Evolutionary conservation across 2,329 filamentous ascomycete genomes (phyloP).

Genomic region (Aspergillus phoenicis): DNA sequence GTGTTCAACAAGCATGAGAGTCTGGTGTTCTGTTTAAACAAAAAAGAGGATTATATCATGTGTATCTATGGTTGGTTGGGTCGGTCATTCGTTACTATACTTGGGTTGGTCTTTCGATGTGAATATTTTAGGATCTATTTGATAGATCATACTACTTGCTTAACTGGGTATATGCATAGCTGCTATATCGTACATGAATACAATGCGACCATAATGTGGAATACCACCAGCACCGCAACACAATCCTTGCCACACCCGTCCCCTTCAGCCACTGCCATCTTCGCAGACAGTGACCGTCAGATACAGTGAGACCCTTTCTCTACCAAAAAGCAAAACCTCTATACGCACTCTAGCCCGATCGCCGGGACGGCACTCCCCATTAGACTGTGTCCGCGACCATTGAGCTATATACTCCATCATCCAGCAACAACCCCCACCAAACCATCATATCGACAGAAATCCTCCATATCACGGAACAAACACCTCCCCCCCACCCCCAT

Average conservation of each 20-base stretch:
- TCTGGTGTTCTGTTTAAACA: slow-evolving; percentile 29
- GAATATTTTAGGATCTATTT: background rate
- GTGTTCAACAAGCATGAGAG: slow-evolving; percentile 26
- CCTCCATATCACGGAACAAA: slow-evolving; percentile 29
- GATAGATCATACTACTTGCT: background rate
- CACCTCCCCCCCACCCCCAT: slow-evolving; percentile 38
- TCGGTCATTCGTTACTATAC: slow-evolving; percentile 9
- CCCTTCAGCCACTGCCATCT: too few relatives aligned
- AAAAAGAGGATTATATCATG: slow-evolving; percentile 1
- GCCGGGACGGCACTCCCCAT: too few relatives aligned
- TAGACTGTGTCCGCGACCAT: too few relatives aligned
- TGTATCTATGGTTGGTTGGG: background rate
- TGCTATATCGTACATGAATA: too few relatives aligned
- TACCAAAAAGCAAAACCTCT: too few relatives aligned
- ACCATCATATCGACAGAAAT: background rate
- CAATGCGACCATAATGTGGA: too few relatives aligned
- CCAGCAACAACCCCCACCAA: background rate
- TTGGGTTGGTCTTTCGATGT: background rate
- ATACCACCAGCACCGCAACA: too few relatives aligned
- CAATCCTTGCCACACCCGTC: background rate
- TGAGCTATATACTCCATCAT: too few relatives aligned
- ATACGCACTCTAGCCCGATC: too few relatives aligned
- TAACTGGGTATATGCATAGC: too few relatives aligned
- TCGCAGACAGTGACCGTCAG: too few relatives aligned
- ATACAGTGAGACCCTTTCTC: too few relatives aligned